Evolutionary conservation across 2,329 filamentous ascomycete genomes (phyloP).

Genomic region (Emergomyces orientalis): DNA sequence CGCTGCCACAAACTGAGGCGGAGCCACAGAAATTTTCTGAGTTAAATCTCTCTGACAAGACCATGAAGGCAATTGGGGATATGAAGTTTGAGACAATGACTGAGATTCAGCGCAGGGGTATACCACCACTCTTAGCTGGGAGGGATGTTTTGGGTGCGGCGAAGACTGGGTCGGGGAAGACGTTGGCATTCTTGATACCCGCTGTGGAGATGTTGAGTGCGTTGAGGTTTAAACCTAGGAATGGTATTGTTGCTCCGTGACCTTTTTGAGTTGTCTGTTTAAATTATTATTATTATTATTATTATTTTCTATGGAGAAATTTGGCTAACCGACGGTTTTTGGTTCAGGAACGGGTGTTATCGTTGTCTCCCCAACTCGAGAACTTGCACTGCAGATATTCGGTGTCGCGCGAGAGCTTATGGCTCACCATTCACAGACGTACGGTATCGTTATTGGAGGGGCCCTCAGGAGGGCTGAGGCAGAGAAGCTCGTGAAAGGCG

Average conservation of each 20-base stretch:
- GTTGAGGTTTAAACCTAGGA: constrained; percentile 87
- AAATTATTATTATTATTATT: not conserved
- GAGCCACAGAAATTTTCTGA: constrained; percentile 67
- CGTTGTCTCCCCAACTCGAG: constrained; percentile 84
- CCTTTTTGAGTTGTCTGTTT: not conserved
- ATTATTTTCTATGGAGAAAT: not conserved
- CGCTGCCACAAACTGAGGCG: constrained; percentile 49
- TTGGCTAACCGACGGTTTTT: not conserved
- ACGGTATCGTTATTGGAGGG: constrained; percentile 91
- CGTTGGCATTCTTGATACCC: constrained; percentile 85
- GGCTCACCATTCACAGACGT: constrained; percentile 87
- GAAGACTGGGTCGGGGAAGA: constrained; percentile 95
- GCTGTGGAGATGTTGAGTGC: constrained; percentile 87
- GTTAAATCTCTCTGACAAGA: constrained; percentile 77
- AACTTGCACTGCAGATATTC: constrained; percentile 92
- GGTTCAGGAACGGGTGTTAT: constrained; percentile 65
- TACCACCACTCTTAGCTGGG: constrained; percentile 79
- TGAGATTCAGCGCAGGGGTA: constrained; percentile 78
- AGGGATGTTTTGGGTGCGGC: constrained; percentile 89
- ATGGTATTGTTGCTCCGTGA: constrained; percentile 43
- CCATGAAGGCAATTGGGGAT: constrained; percentile 73
- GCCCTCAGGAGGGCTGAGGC: constrained; percentile 85
- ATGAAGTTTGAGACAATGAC: constrained; percentile 97
- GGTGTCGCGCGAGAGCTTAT: constrained; percentile 89
- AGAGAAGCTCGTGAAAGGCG: constrained; percentile 86